Evolutionary conservation across 768 basidiomycete genomes (phyloP), one percentile per base, ranked within the genome.

Genomic region (Boletus coccyginus): DNA sequence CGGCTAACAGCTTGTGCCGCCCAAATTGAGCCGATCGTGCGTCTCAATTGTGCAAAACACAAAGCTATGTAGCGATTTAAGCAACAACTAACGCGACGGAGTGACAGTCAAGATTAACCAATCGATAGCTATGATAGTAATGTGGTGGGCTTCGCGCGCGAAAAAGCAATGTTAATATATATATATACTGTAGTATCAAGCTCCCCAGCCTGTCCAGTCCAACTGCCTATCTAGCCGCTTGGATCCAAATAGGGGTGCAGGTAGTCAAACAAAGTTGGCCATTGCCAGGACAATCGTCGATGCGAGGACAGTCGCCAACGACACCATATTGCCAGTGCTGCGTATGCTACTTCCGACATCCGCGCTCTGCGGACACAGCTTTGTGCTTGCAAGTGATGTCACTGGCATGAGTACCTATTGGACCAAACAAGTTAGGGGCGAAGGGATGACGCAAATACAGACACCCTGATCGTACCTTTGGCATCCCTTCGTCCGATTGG

Each of bases 401-500:
- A 60, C 60, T 7, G 77, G 70, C 62, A 76, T 64, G 48, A 77
- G 66, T 8, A 78, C 72, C 69, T 77, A 56, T 36, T 10, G 42
- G 40, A 31, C 42, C 27, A 36, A 41, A n/a, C n/a, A 5, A 33
- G 32, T 52, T 19, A 24, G 29, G 33, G 2, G 13, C 27, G 5
- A 31, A n/a, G 14, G 9, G 19, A 43, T 21, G 39, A 35, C 24
- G 38, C 16, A 48, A 36, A 36, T 36, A 14, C 2, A 14, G 24
- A 3, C 11, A 36, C 31, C 38, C 5, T 16, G 35, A 54, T 44
- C 66, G 7, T 45, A 78, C 77, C 72, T 74, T 75, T 16, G 84
- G 83, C 71, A 76, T 74, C 29, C 83, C 84, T 46, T 63, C 68
- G 27, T 69, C 62, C 17, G 77, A 75, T 21, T 55, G 59, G 12